Base-by-base conservation (phyloP, 768 basidiomycete species). In the Naematelia encephala region DNA sequence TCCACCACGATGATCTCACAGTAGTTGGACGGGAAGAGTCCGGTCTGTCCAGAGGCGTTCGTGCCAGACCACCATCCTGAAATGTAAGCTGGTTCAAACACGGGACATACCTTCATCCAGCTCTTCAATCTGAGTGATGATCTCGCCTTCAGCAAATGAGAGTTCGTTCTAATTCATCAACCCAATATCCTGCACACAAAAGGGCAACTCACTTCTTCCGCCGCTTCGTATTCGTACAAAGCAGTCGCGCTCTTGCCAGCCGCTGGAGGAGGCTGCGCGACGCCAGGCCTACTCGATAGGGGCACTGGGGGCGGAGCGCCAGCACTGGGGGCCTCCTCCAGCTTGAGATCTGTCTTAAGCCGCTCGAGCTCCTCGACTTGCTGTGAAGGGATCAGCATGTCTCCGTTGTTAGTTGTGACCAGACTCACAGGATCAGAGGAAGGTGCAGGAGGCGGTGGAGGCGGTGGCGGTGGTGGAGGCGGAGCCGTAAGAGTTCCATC, bases 21-120 rank as follows among this genome's bases (percentile, higher is more conserved):
- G 67, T 94, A 96, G 73, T 91, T 92, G 5, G 91, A 89, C 59
- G 91, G 92, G 85, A 94, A 96, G 28, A 93, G 76, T 5, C 92
- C 93, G 4, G 77, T 80, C 79, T 87, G 86, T 2, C 90, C 91
- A 22, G 80, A 82, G 43, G 81, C 78, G 27, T 85, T 86, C 50
- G 85, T 80, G 21, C 90, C 93, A 58, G 81, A 83, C 93, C 92
- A 96, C 93, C 93, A 98, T 4, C 89, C 81, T 74, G 60, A 2
- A 16, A 26, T 28, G 11, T 61, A 51, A 61, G 62, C n/a, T n/a
- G n/a, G n/a, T n/a, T 42, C 22, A 10, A 16, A 39, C 34, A 39
- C 10, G 50, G 1, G 28, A 56, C 65, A 62, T 46, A 79, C 78
- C 89, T 66, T 90, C 88, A 64, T 87, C 90, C 14, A 90, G 77